Evolutionary conservation across 352 stramenopile genomes (phyloP).

Genomic region (Phytophthora lateralis): DNA sequence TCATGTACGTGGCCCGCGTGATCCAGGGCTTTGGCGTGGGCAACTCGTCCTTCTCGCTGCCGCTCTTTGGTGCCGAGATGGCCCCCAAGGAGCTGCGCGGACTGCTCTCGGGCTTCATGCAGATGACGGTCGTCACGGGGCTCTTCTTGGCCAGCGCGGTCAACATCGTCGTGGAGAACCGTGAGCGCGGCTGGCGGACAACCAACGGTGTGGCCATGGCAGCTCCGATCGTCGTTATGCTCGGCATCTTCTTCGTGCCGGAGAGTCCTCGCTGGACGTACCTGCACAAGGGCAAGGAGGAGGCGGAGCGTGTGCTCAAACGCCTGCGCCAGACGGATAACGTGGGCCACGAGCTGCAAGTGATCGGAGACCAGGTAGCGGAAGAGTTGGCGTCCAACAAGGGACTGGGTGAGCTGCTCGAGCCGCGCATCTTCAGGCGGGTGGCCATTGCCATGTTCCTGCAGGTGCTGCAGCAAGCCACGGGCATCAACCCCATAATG

Average conservation of each 20-base stretch:
- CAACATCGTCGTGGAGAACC: conserved; percentile 35
- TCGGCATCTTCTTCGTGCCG: conserved; percentile 39
- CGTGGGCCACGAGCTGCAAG: conserved; percentile 33
- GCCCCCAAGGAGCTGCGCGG: too few species aligned
- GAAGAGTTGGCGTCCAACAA: conserved; percentile 13
- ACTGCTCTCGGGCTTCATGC: conserved; percentile 33
- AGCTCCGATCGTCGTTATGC: conserved; percentile 35
- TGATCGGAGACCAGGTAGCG: conserved; percentile 43
- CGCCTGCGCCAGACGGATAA: conserved; percentile 35
- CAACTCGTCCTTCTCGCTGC: conserved; percentile 40
- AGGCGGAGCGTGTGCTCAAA: conserved; percentile 28
- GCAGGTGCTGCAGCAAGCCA: conserved; percentile 41
- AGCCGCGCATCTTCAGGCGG: conserved; percentile 26
- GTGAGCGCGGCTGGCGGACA: conserved; percentile 27
- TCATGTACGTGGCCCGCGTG: conserved; percentile 27
- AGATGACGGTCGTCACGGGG: conserved; percentile 36
- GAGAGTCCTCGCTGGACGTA: conserved; percentile 44
- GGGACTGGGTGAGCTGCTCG: conserved; percentile 31
- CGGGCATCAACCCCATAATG: conserved; percentile 42
- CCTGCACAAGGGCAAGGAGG: conserved; percentile 31
- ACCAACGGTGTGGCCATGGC: conserved; percentile 36
- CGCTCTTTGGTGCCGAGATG: conserved; percentile 39
- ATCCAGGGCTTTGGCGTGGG: conserved; percentile 29
- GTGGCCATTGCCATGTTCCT: conserved; percentile 34
- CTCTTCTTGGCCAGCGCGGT: conserved; percentile 31